Conservation (phyloP, 2,329 filamentous ascomycete species). For the Ceratocystis alfenasii region DNA sequence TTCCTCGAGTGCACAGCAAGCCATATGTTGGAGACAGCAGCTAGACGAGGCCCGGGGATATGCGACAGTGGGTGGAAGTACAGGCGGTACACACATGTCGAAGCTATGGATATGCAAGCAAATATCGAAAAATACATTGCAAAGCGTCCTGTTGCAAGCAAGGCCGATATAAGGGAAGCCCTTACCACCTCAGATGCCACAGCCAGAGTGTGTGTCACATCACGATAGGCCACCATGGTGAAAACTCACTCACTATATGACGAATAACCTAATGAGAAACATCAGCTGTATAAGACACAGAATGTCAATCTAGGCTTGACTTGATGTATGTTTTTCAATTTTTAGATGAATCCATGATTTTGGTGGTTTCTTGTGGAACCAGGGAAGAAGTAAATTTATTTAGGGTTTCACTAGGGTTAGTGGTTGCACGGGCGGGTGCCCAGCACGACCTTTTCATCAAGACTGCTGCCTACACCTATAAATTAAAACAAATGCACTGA, state of each 20-base stretch:
- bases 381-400: background rate
- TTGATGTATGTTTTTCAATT: too few relatives aligned
- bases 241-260: background rate
- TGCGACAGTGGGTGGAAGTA: slow-evolving; percentile 35
- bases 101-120: background rate
- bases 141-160: background rate
- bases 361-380: background rate
- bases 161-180: background rate
- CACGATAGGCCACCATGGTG: background rate
- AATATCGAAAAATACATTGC: background rate
- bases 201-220: background rate
- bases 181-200: too few relatives aligned
- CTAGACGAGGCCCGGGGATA: slow-evolving; percentile 37
- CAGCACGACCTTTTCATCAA: background rate
- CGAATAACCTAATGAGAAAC: background rate
- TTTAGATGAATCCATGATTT: too few relatives aligned
- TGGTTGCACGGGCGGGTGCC: background rate
- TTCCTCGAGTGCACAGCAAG: slow-evolving; percentile 36
- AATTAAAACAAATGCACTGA: background rate
- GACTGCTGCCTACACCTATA: too few relatives aligned
- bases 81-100: slow-evolving; percentile 30
- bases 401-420: background rate
- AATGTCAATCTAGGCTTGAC: background rate
- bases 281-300: background rate
- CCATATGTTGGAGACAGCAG: slow-evolving; percentile 39